phyloP scores from a whole-genome alignment of 352 stramenopile species.

The Phytophthora cryptogea region DNA sequence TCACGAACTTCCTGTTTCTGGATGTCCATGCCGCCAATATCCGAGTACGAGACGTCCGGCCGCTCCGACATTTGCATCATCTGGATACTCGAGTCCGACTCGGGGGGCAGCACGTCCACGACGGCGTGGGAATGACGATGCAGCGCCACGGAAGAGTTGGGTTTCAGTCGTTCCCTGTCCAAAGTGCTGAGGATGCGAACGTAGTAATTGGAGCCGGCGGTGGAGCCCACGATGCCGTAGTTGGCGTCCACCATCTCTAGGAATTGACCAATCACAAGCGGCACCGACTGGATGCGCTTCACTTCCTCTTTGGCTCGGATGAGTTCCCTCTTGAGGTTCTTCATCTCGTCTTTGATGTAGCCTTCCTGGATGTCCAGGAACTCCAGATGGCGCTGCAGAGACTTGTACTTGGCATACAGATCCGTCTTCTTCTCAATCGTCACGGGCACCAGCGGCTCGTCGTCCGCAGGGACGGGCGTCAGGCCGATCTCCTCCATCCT shows the following conservation, averaged over 20 bases:
- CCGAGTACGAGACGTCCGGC: conserved; percentile 94
- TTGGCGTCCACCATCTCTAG: conserved; percentile 99
- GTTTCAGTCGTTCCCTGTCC: conserved; percentile 98
- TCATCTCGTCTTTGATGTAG: conserved; percentile 99
- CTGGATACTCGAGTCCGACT: conserved; percentile 99
- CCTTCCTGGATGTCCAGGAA: conserved; percentile 93
- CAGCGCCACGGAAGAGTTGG: conserved; percentile 98
- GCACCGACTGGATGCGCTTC: conserved; percentile 99
- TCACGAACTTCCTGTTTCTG: conserved; percentile 99
- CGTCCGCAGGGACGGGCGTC: conserved; percentile 36
- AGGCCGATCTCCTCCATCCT: conserved; percentile 72
- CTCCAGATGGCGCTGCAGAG: conserved; percentile 78
- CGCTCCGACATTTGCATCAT: conserved; percentile 99
- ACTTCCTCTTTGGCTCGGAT: conserved; percentile 99
- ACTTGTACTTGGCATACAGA: conserved; percentile 83
- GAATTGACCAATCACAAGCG: conserved; percentile 99
- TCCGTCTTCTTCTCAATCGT: conserved; percentile 69
- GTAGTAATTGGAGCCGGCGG: conserved; percentile 98
- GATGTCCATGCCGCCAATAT: conserved; percentile 99
- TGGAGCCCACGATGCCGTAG: conserved; percentile 98
- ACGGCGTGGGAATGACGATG: conserved; percentile 99
- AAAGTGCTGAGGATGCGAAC: conserved; percentile 98
- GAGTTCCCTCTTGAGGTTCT: conserved; percentile 99
- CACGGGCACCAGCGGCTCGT: conserved; percentile 59
- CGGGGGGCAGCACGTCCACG: conserved; percentile 97